A percentile compares a stretch with the other conserved stretches of the same genome.
These are phyloP conservation scores for Penicillium bialowiezense DNA, from an alignment of 495 filamentous ascomycete species.

Conservation along the genomic window DNA sequence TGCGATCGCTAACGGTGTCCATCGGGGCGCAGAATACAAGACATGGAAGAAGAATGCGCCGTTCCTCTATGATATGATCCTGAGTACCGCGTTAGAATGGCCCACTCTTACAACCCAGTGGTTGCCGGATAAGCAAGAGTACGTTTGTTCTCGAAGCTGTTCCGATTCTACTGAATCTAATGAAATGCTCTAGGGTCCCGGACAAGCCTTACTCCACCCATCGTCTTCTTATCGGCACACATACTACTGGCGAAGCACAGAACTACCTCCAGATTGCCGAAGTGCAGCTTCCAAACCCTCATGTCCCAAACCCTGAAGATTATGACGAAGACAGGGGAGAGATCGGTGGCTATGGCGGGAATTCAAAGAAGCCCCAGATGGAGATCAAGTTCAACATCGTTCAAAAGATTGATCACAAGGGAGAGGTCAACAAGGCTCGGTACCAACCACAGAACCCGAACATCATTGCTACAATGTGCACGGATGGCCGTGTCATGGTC, in stretches of 20 bases:
- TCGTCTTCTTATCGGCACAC: slow-evolving; percentile 88
- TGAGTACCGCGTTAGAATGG: slow-evolving; percentile 95
- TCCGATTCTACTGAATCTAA: slow-evolving; percentile 6
- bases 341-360: slow-evolving; percentile 82
- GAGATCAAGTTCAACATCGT: slow-evolving; percentile 80
- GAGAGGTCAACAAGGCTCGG: slow-evolving; percentile 96
- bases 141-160: slow-evolving; percentile 16
- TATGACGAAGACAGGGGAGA: slow-evolving; percentile 92
- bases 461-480: slow-evolving; percentile 90
- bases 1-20: not conserved
- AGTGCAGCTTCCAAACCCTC: slow-evolving; percentile 81
- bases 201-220: slow-evolving; percentile 88
- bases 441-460: slow-evolving; percentile 98
- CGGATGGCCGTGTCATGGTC: slow-evolving; percentile 82
- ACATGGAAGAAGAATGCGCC: slow-evolving; percentile 99
- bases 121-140: slow-evolving; percentile 94
- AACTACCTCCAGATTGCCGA: slow-evolving; percentile 96
- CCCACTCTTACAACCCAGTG: slow-evolving; percentile 96
- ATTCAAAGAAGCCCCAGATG: slow-evolving; percentile 63
- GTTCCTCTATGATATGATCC: slow-evolving; percentile 95
- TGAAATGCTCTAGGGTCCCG: slow-evolving; percentile 50
- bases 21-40: slow-evolving; percentile 78
- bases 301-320: slow-evolving; percentile 68
- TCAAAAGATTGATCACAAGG: slow-evolving; percentile 94
- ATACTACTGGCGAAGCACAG: slow-evolving; percentile 80